Percentiles rank a stretch among this genome's conserved stretches.
Conservation (phyloP, 208 protist genomes). For the Angomonas ambiguus region DNA sequence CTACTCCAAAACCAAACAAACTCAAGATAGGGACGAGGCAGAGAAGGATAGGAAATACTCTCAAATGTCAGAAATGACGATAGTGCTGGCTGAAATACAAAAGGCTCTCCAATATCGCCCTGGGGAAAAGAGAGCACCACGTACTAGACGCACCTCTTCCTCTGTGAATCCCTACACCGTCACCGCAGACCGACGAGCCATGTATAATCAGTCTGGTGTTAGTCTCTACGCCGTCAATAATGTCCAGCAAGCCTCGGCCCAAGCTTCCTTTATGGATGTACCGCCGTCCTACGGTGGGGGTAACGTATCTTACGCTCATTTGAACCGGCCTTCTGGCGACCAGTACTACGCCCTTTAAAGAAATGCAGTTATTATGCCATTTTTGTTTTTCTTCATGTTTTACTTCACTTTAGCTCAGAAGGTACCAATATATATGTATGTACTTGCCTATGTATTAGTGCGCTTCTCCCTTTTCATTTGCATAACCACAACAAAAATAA, state of each 20-base stretch:
- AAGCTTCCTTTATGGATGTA: background rate
- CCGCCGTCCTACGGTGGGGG: background rate
- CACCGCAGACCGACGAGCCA: background rate
- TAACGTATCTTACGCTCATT: background rate
- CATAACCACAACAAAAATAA: too few species aligned
- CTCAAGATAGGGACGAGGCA: background rate
- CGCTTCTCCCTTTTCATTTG: too few species aligned
- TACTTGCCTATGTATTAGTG: too few species aligned
- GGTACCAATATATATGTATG: too few species aligned
- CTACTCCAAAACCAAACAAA: background rate
- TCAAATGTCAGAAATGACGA: conserved; percentile 10
- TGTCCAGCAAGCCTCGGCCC: background rate
- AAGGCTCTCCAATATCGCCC: background rate
- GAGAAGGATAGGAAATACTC: conserved; percentile 19
- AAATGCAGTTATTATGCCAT: too few species aligned
- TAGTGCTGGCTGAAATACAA: conserved; percentile 18
- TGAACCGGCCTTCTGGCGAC: background rate
- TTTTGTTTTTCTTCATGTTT: too few species aligned
- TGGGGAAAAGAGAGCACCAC: too few species aligned
- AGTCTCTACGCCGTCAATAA: too few species aligned
- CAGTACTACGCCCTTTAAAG: background rate
- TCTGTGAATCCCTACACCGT: conserved; percentile 11
- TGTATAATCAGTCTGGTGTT: conserved; percentile 15
- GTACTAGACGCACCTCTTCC: conserved; percentile 1
- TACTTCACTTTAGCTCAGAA: too few species aligned